Conservation (phyloP, 352 stramenopile species). For the Phytophthora cactorum region DNA sequence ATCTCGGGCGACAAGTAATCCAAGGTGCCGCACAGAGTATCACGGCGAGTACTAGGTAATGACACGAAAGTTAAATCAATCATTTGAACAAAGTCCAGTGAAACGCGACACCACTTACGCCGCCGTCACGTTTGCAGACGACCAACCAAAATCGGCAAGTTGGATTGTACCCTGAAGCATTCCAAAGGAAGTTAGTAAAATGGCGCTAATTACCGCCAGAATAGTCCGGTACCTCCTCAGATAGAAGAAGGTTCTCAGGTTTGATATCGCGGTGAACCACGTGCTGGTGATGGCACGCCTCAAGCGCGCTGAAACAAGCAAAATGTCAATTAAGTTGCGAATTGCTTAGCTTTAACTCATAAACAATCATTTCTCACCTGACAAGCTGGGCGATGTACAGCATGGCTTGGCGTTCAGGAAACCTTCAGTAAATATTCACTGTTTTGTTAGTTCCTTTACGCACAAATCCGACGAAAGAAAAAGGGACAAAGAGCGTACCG, state of each 20-base stretch:
- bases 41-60: conserved; percentile 81
- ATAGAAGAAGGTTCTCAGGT: conserved; percentile 94
- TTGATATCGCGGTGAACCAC: conserved; percentile 97
- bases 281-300: conserved; percentile 80
- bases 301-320: conserved; percentile 42
- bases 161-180: conserved; percentile 91
- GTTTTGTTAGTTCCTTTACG: neutral
- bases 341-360: neutral
- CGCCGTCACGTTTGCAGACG: conserved; percentile 83
- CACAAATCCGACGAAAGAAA: neutral
- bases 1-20: conserved; percentile 99
- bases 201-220: neutral
- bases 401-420: conserved; percentile 69
- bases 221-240: conserved; percentile 49
- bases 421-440: conserved; percentile 26
- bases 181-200: conserved; percentile 1
- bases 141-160: conserved; percentile 99
- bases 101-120: conserved; percentile 47
- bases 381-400: conserved; percentile 77
- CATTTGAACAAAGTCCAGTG: neutral
- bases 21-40: conserved; percentile 98
- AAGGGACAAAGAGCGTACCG: conserved; percentile 33
- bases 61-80: neutral
- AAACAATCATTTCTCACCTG: conserved; percentile 37
- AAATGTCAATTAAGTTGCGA: conserved; percentile 1